Evolutionary conservation across 2,329 filamentous ascomycete genomes (phyloP), one percentile per base, ranked within the genome.

Genomic region (Madurella fahalii): DNA sequence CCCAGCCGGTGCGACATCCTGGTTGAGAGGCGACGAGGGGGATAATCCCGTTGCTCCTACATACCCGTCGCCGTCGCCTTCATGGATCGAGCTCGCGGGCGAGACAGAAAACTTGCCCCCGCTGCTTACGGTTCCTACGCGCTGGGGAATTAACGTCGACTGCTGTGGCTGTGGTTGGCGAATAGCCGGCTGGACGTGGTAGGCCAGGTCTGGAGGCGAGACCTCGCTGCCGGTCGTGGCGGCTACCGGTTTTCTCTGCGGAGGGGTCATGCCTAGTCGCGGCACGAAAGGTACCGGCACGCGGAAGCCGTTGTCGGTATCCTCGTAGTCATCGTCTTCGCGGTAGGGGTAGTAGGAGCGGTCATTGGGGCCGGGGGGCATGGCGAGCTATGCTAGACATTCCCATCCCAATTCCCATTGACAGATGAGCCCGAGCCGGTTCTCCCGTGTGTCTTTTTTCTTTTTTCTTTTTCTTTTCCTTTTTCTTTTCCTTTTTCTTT

Each of bases 31-130:
- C 40, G 40, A 16, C 17, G 40, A 20, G 12, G 40, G 40, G 16
- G 40, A 18, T 17, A 42, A 20, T 4, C 16, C 40, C 16, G 25
- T 39, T 39, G 31, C 18, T 31, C 30, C 12, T 41, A 34, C 51
- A 13, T 45, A n/a, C 17, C 46, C 20, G 15, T 47, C 52, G 2
- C 47, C 52, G n/a, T 46, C 43, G 30, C 50, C 56, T 15, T 51
- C 55, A 31, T 58, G 61, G 20, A 60, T 58, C 15, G 61, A 63
- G 40, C 61, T 63, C 2, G 61, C 58, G 1, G 61, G 61, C 2
- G 61, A 63, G 30, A 63, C 57, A 3, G 56, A 55, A n/a, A 57
- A 52, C 13, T 52, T 39, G 2, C 50, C 56, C 31, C 51, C 58
- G 42, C 52, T 55, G 51, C 44, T 58, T 16, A 59, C 45, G 5